phyloP scores from a whole-genome alignment of 2,329 filamentous ascomycete species.

The Ceratocystiopsis minuta region DNA sequence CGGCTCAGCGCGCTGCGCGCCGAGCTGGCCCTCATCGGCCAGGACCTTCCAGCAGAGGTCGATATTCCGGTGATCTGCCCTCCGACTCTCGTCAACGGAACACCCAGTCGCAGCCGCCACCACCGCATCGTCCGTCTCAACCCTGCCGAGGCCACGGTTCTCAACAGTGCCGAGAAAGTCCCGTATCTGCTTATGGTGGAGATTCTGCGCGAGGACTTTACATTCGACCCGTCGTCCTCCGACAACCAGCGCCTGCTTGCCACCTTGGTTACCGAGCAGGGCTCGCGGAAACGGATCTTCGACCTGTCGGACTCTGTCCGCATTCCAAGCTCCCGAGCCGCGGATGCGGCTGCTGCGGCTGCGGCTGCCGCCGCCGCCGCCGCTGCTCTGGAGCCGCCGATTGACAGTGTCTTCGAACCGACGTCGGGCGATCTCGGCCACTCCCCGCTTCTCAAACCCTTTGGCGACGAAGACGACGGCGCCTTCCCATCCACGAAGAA shows the following conservation, averaged over 20 bases:
- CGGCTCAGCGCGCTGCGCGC: constrained; percentile 65
- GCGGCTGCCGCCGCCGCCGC: constrained; percentile 17
- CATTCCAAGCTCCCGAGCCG: constrained; percentile 4
- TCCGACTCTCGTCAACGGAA: constrained; percentile 52
- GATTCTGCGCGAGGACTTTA: constrained; percentile 64
- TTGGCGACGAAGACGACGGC: constrained; percentile 22
- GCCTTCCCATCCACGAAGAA: neutral
- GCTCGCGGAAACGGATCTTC: constrained; percentile 42
- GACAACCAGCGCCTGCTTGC: constrained; percentile 52
- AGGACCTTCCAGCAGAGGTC: constrained; percentile 66
- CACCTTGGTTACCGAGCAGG: constrained; percentile 38
- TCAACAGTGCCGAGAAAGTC: constrained; percentile 76
- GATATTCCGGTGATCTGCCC: constrained; percentile 72
- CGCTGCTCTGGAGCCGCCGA: constrained; percentile 22
- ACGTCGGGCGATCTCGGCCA: constrained; percentile 59
- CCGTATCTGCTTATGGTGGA: constrained; percentile 76
- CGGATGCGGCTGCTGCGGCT: constrained; percentile 3
- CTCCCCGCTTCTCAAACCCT: constrained; percentile 47
- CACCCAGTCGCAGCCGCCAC: constrained; percentile 57
- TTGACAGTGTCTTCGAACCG: constrained; percentile 74
- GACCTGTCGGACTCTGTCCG: constrained; percentile 51
- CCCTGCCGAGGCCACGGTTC: constrained; percentile 64
- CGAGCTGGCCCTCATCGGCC: constrained; percentile 62
- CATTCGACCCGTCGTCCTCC: constrained; percentile 56
- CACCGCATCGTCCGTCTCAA: constrained; percentile 72